Base-by-base conservation (phyloP, 2,329 filamentous ascomycete genomes). In the Cadophora gregata region DNA sequence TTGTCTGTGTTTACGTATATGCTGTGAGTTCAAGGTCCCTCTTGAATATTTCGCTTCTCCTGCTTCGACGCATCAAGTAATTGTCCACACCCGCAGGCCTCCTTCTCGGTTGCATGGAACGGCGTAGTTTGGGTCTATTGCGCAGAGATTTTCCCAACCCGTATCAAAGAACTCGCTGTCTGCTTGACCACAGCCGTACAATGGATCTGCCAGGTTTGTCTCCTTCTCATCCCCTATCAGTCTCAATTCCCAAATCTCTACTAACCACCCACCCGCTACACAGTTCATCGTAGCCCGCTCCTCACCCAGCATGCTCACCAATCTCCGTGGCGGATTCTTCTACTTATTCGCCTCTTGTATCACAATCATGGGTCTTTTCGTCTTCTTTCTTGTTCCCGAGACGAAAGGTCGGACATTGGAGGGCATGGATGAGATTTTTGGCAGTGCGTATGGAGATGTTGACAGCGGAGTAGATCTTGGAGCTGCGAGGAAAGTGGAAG, bases 371-470 rank as follows among this genome's bases (percentile, higher is more conserved):
- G 85, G 86, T 0, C 69, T 87, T 0, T 78, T 92, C 14, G 89
- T 93, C 31, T 93, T 89, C 80, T 90, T 93, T 78, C 92, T 92
- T 75, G 85, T 93, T 55, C 87, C 90, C 62, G 91, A 94, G 77
- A 89, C 87, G 53, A 88, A 91, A 74, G 90, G 90, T 51, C 84
- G 90, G 8, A 90, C 88, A 0, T 83, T 94, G 2, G 91, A 94
- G 79, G 90, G 93, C 76, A 90, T 94, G 68, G 92, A 94, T 66
- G 67, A 66, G 19, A 55, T 73, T 33, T 74, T 74, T 60, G 72
- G 71, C 25, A 66, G 53, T 36, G 67, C 68, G 48, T 74, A 71
- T 64, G 66, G 64, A n/a, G 60, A 56, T 16, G 29, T 47, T n/a
- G 58, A 24, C 6, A 25, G 9, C 14, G 58, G 16, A 0, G 7